Evolutionary conservation across 1,284 basidiomycete genomes (phyloP), one percentile per base, ranked within the genome.

Genomic region (Ustilago xerochloae): DNA sequence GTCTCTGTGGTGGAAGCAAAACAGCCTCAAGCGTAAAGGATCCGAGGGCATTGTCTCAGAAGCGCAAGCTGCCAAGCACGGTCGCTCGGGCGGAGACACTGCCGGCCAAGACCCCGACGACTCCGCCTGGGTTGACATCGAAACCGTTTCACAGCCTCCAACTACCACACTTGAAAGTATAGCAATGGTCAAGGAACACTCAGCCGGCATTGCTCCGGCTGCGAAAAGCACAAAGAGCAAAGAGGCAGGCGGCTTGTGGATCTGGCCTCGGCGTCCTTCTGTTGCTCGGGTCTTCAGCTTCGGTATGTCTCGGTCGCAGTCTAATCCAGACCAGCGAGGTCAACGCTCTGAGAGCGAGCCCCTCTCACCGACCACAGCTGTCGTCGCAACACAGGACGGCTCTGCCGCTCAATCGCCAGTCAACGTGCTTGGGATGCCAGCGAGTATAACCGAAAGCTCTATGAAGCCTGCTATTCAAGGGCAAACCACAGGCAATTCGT

Each of bases 1-100:
- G 1, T n/a, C 43, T 7, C 26, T 29, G 22, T 62, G 59, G 59
- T 62, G 59, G 59, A 53, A 50, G 18, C 59, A 62, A 24, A 62
- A 53, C n/a, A 36, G 48, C 12, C 46, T 62, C 15, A 62, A 62
- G 32, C 51, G 52, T 46, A 62, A 62, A 36, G 59, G 51, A 22
- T 62, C 59, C 3, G 51, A 39, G 20, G 52, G 59, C 29, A 47
- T 50, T 18, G 36, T 38, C 12, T 46, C 41, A 15, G 59, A 55
- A 38, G 45, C 38, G 29, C 52, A 52, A 35, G 50, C 50, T 18
- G 4, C 58, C 4, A 61, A 49, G 30, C 57, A 51, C 28, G 57
- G 49, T 38, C 57, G 57, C 18, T 20, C 35, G 9, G 43, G 26
- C 3, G 33, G 28, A n/a, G 1, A 7, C 9, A 4, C 35, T 18